Evolutionary conservation across 352 stramenopile species (phyloP).

Genomic region (Globisporangium paroecandrum): DNA sequence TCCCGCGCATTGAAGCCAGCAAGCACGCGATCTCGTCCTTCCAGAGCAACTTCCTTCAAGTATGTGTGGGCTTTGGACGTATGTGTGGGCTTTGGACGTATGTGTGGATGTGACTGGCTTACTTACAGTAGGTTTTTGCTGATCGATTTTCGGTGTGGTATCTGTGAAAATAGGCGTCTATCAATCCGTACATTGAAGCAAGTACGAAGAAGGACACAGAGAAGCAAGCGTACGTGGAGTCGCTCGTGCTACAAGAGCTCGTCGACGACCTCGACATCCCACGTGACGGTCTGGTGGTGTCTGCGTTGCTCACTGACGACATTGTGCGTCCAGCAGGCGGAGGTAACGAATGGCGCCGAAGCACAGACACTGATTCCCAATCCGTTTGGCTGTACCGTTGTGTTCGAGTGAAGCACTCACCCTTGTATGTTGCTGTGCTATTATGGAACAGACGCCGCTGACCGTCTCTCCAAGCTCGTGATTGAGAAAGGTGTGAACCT

Average conservation of each 20-base stretch:
- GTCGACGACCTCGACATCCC: conserved; percentile 58
- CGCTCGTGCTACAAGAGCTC: conserved; percentile 60
- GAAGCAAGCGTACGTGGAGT: conserved; percentile 71
- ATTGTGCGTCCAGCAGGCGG: conserved; percentile 30
- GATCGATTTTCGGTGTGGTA: neutral
- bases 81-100: neutral
- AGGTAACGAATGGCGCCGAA: conserved; percentile 12
- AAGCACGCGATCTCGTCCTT: conserved; percentile 38
- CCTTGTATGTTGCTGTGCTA: neutral
- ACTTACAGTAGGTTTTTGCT: neutral
- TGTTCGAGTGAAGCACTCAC: neutral
- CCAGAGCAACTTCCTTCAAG: conserved; percentile 62
- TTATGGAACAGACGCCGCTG: conserved; percentile 22
- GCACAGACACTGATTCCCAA: neutral
- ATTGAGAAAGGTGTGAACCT: conserved; percentile 50
- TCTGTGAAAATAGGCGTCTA: conserved; percentile 25
- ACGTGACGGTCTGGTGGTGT: conserved; percentile 60
- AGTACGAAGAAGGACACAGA: conserved; percentile 20
- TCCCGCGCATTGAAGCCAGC: conserved; percentile 58
- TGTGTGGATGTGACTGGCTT: neutral
- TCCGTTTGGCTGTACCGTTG: neutral
- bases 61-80: neutral
- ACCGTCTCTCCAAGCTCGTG: conserved; percentile 34
- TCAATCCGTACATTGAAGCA: conserved; percentile 43
- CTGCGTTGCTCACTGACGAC: conserved; percentile 50